Base-by-base conservation (phyloP, 2,329 filamentous ascomycete genomes). In the Colletotrichum coccodes region DNA sequence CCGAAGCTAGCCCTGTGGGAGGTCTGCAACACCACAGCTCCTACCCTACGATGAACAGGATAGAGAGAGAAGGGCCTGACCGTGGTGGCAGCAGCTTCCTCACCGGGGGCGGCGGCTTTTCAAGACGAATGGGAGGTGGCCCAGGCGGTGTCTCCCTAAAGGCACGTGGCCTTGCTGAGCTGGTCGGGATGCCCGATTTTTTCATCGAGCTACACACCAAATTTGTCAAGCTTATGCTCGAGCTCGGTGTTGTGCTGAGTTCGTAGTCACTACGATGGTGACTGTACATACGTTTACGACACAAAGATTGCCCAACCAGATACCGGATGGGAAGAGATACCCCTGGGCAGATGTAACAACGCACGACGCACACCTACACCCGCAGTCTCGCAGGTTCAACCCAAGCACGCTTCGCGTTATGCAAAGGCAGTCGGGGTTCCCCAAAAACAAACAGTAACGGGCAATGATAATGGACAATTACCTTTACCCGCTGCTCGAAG, bases 121-220 rank as follows among this genome's bases (percentile, higher is more conserved):
- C 87, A 57, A 83, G 88, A 68, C 83, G 89, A 34, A 89, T 89
- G 84, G 87, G 86, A 32, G 84, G 84, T 56, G 86, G 85, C 0
- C 87, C 86, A 21, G 84, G 86, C 50, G 86, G 86, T 36, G 84
- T 88, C 34, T 83, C 85, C 26, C 82, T 87, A 47, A 89, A 87
- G 72, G 85, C 89, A 44, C 85, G 88, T 46, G 89, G 90, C 3
- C 79, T 92, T 56, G 88, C 90, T 0, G 90, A 92, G 78, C 81
- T 92, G 46, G 88, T 91, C 32, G 90, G 90, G 23, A 81, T 89
- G 72, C 89, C 90, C 5, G 90, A 92, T 75, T 90, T 92, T 74
- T 92, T 92, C 72, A 87, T 92, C 64, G 87, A 91, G 79, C 79
- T 92, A 69, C 90, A 92, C 76, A 81, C 84, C 44, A 84, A 85